Conservation (phyloP, 176 grass and related monocot species). For the Oryza australiensis region DNA sequence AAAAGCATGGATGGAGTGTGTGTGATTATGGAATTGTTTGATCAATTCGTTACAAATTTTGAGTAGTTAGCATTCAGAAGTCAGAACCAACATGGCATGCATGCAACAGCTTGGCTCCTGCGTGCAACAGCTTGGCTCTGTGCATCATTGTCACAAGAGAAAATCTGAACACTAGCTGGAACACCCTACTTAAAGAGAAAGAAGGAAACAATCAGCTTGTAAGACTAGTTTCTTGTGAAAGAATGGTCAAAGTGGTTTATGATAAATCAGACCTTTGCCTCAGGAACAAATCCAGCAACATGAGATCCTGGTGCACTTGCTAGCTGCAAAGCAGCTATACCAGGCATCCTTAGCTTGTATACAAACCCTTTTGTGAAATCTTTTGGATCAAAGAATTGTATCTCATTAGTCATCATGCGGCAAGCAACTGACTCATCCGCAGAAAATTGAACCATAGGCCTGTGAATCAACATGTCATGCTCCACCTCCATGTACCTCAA, state of each 20-base stretch:
- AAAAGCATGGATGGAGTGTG: not conserved
- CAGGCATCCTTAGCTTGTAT: conserved; percentile 64
- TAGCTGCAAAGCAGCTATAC: conserved; percentile 74
- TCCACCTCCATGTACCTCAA: not conserved
- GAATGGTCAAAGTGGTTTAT: conserved; percentile 8
- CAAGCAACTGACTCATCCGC: conserved; percentile 85
- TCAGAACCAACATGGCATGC: conserved; percentile 5
- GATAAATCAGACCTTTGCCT: conserved; percentile 63
- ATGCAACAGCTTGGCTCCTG: conserved; percentile 30
- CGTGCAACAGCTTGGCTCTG: conserved; percentile 80
- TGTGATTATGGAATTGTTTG: not conserved
- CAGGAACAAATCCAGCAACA: conserved; percentile 75
- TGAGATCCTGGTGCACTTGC: conserved; percentile 78
- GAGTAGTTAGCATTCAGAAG: not conserved
- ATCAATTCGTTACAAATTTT: conserved; percentile 11
- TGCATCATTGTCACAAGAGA: conserved; percentile 74
- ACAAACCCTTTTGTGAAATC: conserved; percentile 77
- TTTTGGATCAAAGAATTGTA: conserved; percentile 84
- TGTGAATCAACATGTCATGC: conserved; percentile 50
- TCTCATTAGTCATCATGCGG: conserved; percentile 82
- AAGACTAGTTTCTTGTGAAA: conserved; percentile 31
- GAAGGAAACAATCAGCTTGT: not conserved
- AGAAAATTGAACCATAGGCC: conserved; percentile 86
- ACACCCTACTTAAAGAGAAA: conserved; percentile 57
- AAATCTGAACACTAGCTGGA: conserved; percentile 82